These are phyloP conservation scores for Penicillium italicum DNA, from an alignment of 2,329 filamentous ascomycete genomes.

Conservation along the genomic window DNA sequence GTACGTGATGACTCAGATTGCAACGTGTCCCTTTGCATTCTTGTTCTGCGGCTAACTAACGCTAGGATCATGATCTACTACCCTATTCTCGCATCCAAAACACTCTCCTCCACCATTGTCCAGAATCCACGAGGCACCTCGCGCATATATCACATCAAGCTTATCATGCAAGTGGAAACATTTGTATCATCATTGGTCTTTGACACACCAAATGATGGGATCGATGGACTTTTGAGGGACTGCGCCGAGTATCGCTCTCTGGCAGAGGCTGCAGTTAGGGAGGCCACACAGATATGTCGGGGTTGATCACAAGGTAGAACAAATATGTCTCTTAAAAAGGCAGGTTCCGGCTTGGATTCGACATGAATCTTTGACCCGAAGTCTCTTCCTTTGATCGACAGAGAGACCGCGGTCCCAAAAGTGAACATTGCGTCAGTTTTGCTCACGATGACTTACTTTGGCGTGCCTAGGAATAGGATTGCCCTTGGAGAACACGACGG, in stretches of 20 bases:
- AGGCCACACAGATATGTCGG: background rate
- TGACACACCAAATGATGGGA: background rate
- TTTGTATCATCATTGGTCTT: background rate
- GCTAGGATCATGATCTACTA: background rate
- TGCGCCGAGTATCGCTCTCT: background rate
- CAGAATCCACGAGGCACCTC: background rate
- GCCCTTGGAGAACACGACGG: background rate
- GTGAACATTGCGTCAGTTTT: background rate
- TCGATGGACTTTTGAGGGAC: background rate
- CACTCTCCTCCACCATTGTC: background rate
- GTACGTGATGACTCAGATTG: background rate
- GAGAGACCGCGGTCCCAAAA: background rate
- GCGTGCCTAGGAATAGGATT: background rate
- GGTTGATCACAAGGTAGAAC: background rate
- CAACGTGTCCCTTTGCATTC: background rate
- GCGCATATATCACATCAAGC: background rate
- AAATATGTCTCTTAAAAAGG: background rate
- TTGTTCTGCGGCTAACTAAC: background rate
- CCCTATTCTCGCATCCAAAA: background rate
- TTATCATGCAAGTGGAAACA: background rate
- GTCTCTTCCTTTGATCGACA: too few relatives aligned
- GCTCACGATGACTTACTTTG: background rate
- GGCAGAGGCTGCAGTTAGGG: background rate
- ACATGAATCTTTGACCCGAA: too few relatives aligned
- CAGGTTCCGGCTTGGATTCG: background rate